These are phyloP conservation scores for Voacanga thouarsii DNA, from an alignment of 257 asterid species.

Conservation along the genomic window DNA sequence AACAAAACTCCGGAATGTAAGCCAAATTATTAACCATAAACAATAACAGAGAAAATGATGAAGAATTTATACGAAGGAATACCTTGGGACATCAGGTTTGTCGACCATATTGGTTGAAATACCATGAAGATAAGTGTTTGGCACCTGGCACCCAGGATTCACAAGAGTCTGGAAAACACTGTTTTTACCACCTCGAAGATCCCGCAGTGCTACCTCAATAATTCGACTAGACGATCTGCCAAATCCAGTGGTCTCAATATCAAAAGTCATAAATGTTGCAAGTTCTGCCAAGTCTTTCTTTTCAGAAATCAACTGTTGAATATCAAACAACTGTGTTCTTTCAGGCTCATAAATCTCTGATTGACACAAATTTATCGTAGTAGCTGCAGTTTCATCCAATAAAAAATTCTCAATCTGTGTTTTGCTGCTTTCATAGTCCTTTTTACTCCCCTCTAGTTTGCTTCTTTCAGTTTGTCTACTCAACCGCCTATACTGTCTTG, in stretches of 20 bases:
- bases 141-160: slow-evolving; percentile 65
- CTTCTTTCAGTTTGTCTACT: slow-evolving; percentile 47
- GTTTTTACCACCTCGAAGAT: slow-evolving; percentile 82
- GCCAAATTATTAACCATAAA: not conserved
- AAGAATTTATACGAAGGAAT: slow-evolving; percentile 5
- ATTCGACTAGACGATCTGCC: slow-evolving; percentile 51
- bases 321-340: slow-evolving; percentile 35
- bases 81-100: slow-evolving; percentile 72
- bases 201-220: slow-evolving; percentile 83
- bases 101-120: slow-evolving; percentile 72
- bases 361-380: slow-evolving; percentile 15
- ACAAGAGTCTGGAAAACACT: slow-evolving; percentile 84
- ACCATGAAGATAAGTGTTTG: slow-evolving; percentile 55
- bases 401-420: slow-evolving; percentile 21
- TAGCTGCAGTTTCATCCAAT: slow-evolving; percentile 21
- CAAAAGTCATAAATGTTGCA: slow-evolving; percentile 60
- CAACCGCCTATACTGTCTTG: slow-evolving; percentile 56
- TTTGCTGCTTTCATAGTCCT: slow-evolving; percentile 34
- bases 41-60: slow-evolving; percentile 12
- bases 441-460: slow-evolving; percentile 36
- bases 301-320: slow-evolving; percentile 31
- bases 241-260: slow-evolving; percentile 90
- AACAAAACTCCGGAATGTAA: not conserved
- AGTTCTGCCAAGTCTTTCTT: slow-evolving; percentile 54
- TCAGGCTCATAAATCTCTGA: slow-evolving; percentile 30